A percentile compares a stretch with the other conserved stretches of the same genome.
Evolutionary conservation across 1,284 basidiomycete species (phyloP).

Genomic region (Tilletia indica): DNA sequence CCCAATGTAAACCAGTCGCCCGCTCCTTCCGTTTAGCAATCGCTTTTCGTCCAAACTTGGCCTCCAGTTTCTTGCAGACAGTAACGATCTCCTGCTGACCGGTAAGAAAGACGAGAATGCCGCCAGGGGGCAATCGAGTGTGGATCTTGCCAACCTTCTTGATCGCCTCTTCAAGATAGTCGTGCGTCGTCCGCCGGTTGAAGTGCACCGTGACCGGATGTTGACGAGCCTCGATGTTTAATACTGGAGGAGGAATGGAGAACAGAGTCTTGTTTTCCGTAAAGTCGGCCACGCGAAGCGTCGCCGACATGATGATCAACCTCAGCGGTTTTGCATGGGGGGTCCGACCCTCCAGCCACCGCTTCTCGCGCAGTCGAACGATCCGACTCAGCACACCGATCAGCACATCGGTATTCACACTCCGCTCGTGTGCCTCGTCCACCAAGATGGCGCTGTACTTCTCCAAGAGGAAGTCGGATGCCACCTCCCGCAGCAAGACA

Average conservation of each 20-base stretch:
- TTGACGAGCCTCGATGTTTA: conserved; percentile 85
- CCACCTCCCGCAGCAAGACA: conserved; percentile 87
- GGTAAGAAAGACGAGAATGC: conserved; percentile 72
- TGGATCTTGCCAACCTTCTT: conserved; percentile 83
- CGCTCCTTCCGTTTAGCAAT: conserved; percentile 60
- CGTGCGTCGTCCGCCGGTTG: conserved; percentile 75
- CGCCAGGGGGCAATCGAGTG: conserved; percentile 68
- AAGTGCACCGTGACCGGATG: conserved; percentile 96
- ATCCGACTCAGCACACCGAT: conserved; percentile 93
- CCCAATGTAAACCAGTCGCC: conserved; percentile 28
- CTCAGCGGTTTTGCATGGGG: conserved; percentile 69
- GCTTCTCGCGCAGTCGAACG: conserved; percentile 70
- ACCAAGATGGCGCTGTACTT: conserved; percentile 86
- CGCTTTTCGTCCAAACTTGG: conserved; percentile 71
- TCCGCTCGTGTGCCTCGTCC: conserved; percentile 96
- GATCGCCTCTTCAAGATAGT: conserved; percentile 87
- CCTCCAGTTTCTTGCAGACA: conserved; percentile 71
- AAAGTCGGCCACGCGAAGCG: conserved; percentile 89
- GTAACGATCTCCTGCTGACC: conserved; percentile 74
- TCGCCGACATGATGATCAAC: conserved; percentile 98
- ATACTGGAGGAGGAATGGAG: conserved; percentile 70
- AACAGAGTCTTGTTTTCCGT: conserved; percentile 83
- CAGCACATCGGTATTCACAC: conserved; percentile 96
- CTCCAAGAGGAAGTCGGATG: conserved; percentile 80
- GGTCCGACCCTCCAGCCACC: conserved; percentile 39